Percentiles rank a stretch among this genome's conserved stretches.
phyloP scores from a whole-genome alignment of 257 asterid species.

The Jasminum sambac region DNA sequence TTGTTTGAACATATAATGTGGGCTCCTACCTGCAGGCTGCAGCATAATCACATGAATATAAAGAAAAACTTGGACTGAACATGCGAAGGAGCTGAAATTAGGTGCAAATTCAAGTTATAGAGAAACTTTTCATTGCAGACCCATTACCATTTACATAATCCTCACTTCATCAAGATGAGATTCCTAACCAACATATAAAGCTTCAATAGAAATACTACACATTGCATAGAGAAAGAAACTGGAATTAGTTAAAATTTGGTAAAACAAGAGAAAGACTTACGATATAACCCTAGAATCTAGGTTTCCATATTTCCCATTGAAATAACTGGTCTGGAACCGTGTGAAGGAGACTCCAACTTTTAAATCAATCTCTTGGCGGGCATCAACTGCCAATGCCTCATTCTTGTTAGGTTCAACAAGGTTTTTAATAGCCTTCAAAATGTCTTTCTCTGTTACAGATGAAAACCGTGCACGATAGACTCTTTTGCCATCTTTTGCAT shows the following conservation, averaged over 20 bases:
- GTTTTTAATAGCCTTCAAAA: slow-evolving; percentile 67
- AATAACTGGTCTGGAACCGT: slow-evolving; percentile 84
- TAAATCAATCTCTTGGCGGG: slow-evolving; percentile 95
- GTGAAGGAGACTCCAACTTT: slow-evolving; percentile 98
- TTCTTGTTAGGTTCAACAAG: slow-evolving; percentile 80
- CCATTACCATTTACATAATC: neutral
- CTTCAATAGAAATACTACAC: neutral
- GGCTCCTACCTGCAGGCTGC: slow-evolving; percentile 1
- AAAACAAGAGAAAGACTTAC: slow-evolving; percentile 48
- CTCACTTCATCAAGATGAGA: slow-evolving; percentile 11
- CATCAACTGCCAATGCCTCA: slow-evolving; percentile 92
- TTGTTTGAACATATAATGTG: neutral
- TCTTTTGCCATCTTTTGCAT: slow-evolving; percentile 54
- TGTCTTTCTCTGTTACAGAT: slow-evolving; percentile 87
- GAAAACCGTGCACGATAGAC: slow-evolving; percentile 87
- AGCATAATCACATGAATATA: slow-evolving; percentile 4
- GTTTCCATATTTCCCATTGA: slow-evolving; percentile 96
- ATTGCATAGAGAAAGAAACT: slow-evolving; percentile 10
- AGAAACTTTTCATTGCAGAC: slow-evolving; percentile 6
- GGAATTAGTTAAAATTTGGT: neutral
- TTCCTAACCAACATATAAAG: slow-evolving; percentile 9
- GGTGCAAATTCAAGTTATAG: slow-evolving; percentile 3
- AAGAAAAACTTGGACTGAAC: slow-evolving; percentile 5
- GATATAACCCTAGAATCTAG: slow-evolving; percentile 95
- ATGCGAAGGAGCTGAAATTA: neutral